Conservation (phyloP, 2,329 filamentous ascomycete species). For the Metarhizium rileyi region DNA sequence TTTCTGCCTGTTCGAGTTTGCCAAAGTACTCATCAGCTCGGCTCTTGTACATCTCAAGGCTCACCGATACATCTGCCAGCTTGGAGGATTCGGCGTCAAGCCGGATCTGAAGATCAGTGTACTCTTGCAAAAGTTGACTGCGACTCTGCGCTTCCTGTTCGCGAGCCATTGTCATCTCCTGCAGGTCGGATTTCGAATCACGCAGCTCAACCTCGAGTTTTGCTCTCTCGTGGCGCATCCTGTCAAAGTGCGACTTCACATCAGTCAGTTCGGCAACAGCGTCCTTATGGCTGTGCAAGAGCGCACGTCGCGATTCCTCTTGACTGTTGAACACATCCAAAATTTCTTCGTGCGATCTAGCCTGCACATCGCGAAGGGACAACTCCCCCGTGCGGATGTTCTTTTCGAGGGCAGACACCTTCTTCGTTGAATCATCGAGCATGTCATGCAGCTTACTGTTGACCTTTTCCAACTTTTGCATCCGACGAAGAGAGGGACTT, state of each 20-base stretch:
- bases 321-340: slow-evolving; percentile 88
- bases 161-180: slow-evolving; percentile 66
- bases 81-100: slow-evolving; percentile 84
- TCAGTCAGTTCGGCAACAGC: slow-evolving; percentile 78
- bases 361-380: slow-evolving; percentile 81
- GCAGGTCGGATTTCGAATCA: slow-evolving; percentile 72
- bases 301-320: slow-evolving; percentile 73
- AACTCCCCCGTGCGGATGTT: slow-evolving; percentile 80
- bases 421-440: slow-evolving; percentile 87
- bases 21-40: slow-evolving; percentile 93
- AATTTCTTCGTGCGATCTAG: slow-evolving; percentile 88
- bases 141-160: slow-evolving; percentile 86
- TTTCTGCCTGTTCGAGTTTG: slow-evolving; percentile 94
- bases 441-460: slow-evolving; percentile 89
- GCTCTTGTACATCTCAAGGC: slow-evolving; percentile 79
- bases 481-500: slow-evolving; percentile 67
- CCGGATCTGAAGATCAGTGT: slow-evolving; percentile 85
- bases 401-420: slow-evolving; percentile 81
- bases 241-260: slow-evolving; percentile 79
- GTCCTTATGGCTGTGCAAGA: slow-evolving; percentile 78
- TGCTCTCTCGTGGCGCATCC: slow-evolving; percentile 71
- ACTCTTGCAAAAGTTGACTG: slow-evolving; percentile 82
- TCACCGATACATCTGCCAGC: slow-evolving; percentile 72
- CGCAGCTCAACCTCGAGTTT: slow-evolving; percentile 78
- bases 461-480: slow-evolving; percentile 85